Conservation (phyloP, 106 monocot species). For the Dendrobium officinale region DNA sequence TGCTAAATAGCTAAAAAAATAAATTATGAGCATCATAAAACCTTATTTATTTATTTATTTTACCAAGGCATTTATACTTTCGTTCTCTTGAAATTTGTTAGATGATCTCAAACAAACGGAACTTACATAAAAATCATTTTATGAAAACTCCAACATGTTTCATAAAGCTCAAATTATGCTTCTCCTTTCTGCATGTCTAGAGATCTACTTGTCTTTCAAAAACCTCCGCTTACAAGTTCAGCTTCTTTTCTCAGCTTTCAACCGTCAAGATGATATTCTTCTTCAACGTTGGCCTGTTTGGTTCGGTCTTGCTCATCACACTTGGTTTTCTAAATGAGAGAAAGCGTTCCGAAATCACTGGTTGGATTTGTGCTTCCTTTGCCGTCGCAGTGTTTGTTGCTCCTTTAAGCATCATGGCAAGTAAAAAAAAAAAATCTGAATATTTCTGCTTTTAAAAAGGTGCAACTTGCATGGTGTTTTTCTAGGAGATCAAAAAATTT, state of each 20-base stretch:
- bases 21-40: no score
- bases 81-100: neutral
- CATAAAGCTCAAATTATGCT: neutral
- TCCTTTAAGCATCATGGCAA: constrained; percentile 48
- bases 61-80: no score
- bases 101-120: neutral
- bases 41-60: no score
- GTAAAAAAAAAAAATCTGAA: neutral
- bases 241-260: constrained; percentile 15
- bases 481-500: no score
- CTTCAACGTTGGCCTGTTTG: constrained; percentile 32
- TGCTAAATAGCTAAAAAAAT: no score
- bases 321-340: constrained; percentile 21
- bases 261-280: constrained; percentile 25
- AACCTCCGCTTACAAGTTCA: neutral
- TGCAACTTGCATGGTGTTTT: no score
- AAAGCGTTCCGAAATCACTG: constrained; percentile 16
- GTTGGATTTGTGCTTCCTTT: constrained; percentile 37
- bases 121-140: no score
- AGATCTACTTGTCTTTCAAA: no score
- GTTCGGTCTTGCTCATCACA: constrained; percentile 21
- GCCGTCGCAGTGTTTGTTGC: constrained; percentile 44
- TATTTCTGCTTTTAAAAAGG: no score
- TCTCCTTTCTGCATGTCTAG: neutral
- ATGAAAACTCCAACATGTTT: no score